A percentile compares a stretch with the other conserved stretches of the same genome.
These are phyloP conservation scores for Berberis thunbergii DNA, from an alignment of 164 flowering plant species.

Conservation along the genomic window DNA sequence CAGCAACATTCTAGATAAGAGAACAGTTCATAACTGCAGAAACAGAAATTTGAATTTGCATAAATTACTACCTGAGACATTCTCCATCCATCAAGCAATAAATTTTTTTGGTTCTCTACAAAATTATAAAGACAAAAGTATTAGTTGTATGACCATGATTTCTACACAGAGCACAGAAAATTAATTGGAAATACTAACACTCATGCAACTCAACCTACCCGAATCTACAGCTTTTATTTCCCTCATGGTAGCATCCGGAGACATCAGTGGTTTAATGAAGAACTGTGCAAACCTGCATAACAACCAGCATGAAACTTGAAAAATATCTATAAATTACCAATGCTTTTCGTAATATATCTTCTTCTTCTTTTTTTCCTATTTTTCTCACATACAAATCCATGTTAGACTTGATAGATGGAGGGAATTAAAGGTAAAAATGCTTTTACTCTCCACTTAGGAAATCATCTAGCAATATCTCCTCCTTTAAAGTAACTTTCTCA, in stretches of 20 bases:
- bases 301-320: slow-evolving; percentile 6
- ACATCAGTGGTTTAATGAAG: slow-evolving; percentile 89
- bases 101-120: slow-evolving; percentile 85
- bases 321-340: no score
- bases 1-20: background rate
- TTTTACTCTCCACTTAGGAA: no score
- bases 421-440: no score
- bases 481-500: no score
- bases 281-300: slow-evolving; percentile 76
- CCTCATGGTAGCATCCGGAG: slow-evolving; percentile 88
- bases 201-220: slow-evolving; percentile 32
- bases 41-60: background rate
- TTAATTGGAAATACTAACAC: background rate
- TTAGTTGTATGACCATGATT: background rate
- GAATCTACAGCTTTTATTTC: slow-evolving; percentile 99
- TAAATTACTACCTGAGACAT: slow-evolving; percentile 66
- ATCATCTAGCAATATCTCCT: no score
- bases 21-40: background rate
- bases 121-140: slow-evolving; percentile 6
- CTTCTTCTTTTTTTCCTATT: no score
- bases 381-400: no score
- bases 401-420: no score
- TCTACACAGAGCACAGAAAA: background rate
- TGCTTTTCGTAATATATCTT: no score
- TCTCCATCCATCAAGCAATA: slow-evolving; percentile 86